Evolutionary conservation across 257 asterid species (phyloP), one percentile per base, ranked within the genome.

Genomic region (Gentiana macrophylla): DNA sequence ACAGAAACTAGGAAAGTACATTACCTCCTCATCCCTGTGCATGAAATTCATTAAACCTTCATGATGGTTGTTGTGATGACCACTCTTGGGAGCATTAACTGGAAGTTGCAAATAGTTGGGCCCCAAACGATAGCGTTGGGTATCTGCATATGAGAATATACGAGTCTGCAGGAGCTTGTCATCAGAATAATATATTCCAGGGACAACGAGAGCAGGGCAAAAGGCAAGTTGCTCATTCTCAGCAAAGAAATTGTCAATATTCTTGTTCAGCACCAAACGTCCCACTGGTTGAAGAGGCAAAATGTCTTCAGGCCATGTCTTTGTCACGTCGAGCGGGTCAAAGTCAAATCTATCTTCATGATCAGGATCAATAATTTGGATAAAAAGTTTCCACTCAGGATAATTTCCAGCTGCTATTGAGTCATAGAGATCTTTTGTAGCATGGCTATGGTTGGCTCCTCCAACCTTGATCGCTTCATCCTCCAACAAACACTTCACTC

Each of bases 261-360:
- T 92, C 86, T 67, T 88, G 67, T 92, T 92, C 73, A 92, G 61
- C 35, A 88, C 99, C 91, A 92, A 53, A 10, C 95, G 90, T 1
- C 99, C 99, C 47, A 92, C 99, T 6, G 97, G 99, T 81, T 81
- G 99, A 78, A 92, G 76, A 5, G 99, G 97, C 53, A 92, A 46
- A 48, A 88, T 61, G 71, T 88, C 97, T 73, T 92, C 97, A 1
- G 99, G 99, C 97, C 99, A 92, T 51, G 80, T 92, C 79, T 83
- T 80, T 56, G 97, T 92, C 12, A 85, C 93, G 60, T 92, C 99
- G 35, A 88, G 81, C n/a, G 97, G 99, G 67, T 92, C 99, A 51
- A 92, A 92, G 62, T 92, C 99, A 8, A 88, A 86, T 60, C 73
- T 75, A 62, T 83, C 97, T 56, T 88, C 99, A 49, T 80, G 84